A percentile compares a stretch with the other conserved stretches of the same genome.
phyloP scores from a whole-genome alignment of 106 monocot genomes.

The Apostasia ramifera region DNA sequence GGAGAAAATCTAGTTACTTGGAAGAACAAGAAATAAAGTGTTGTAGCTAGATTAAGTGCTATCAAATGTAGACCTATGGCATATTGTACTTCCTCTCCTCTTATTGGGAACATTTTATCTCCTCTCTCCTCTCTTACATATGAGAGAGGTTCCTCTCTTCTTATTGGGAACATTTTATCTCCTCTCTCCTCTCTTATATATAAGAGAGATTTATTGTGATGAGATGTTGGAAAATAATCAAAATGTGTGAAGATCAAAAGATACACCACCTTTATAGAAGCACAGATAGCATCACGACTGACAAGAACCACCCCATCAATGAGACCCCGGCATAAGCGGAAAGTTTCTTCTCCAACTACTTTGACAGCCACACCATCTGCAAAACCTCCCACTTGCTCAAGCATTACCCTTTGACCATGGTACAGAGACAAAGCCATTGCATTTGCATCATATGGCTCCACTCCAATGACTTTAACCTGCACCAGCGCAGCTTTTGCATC shows the following conservation, averaged over 20 bases:
- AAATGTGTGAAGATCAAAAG: background rate
- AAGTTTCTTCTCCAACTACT: constrained; percentile 93
- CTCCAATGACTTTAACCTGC: constrained; percentile 93
- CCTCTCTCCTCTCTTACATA: too few species aligned
- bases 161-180: too few species aligned
- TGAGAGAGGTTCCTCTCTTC: too few species aligned
- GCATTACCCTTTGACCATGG: constrained; percentile 85
- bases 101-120: too few species aligned
- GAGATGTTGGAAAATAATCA: too few species aligned
- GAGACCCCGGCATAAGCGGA: constrained; percentile 70
- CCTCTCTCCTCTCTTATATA: too few species aligned
- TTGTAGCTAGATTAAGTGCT: too few species aligned
- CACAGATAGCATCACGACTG: constrained; percentile 96
- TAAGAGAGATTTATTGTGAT: too few species aligned
- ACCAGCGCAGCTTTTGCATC: background rate
- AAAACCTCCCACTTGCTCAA: constrained; percentile 96
- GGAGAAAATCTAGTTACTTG: too few species aligned
- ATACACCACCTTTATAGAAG: constrained; percentile 85
- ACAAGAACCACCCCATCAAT: constrained; percentile 97
- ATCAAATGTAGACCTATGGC: too few species aligned
- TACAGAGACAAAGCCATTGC: constrained; percentile 92
- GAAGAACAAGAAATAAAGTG: too few species aligned
- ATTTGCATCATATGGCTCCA: constrained; percentile 97
- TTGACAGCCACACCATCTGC: constrained; percentile 99
- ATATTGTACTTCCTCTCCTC: too few species aligned